These are phyloP conservation scores for Eustoma russellianum DNA, from an alignment of 257 asterid genomes.

Conservation along the genomic window DNA sequence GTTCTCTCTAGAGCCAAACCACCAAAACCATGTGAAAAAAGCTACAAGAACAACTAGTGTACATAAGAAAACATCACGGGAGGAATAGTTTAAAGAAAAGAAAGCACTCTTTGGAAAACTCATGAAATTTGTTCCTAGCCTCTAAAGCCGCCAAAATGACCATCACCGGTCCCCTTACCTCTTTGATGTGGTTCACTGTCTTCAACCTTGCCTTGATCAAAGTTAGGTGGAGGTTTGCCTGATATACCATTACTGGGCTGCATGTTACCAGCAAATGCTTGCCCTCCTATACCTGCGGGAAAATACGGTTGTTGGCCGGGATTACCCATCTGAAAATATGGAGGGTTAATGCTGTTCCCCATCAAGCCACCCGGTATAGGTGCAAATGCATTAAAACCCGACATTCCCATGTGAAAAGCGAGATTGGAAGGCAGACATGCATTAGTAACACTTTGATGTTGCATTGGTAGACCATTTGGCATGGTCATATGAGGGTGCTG, in stretches of 20 bases:
- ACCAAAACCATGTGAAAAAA: not conserved
- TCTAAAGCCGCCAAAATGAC: conserved; percentile 57
- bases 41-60: not conserved
- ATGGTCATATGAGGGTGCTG: conserved; percentile 40
- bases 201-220: conserved; percentile 36
- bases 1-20: no score
- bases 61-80: not conserved
- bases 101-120: not conserved
- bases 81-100: not conserved
- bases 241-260: conserved; percentile 21
- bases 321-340: conserved; percentile 40
- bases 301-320: conserved; percentile 27
- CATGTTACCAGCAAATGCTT: conserved; percentile 7
- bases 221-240: conserved; percentile 14
- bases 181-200: conserved; percentile 30
- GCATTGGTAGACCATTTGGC: conserved; percentile 35
- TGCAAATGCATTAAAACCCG: conserved; percentile 34
- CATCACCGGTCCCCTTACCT: conserved; percentile 34
- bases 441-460: conserved; percentile 38
- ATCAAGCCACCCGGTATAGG: conserved; percentile 30
- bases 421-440: conserved; percentile 43
- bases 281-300: conserved; percentile 34
- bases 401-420: conserved; percentile 27
- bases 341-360: conserved; percentile 29
- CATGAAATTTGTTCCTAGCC: conserved; percentile 27